These are phyloP conservation scores for Hemileccinum rubropunctum DNA, from an alignment of 768 basidiomycete genomes.

Conservation along the genomic window DNA sequence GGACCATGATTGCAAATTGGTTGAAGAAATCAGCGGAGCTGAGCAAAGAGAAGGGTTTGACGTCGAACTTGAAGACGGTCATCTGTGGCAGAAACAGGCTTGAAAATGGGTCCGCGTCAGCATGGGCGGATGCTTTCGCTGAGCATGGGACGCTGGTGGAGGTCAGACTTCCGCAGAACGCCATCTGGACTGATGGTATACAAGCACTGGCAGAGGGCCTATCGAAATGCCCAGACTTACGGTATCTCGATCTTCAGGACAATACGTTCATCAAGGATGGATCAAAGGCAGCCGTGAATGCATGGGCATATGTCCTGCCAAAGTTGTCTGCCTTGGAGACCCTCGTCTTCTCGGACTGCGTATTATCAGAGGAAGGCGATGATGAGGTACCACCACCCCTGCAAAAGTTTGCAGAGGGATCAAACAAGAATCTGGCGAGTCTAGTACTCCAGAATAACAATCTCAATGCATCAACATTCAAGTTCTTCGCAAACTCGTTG, in stretches of 20 bases:
- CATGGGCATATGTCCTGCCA: constrained; percentile 62
- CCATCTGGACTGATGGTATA: constrained; percentile 92
- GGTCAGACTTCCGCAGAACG: constrained; percentile 96
- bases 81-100: constrained; percentile 96
- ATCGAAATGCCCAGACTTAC: constrained; percentile 58
- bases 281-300: constrained; percentile 52
- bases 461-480: constrained; percentile 66
- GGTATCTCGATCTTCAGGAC: constrained; percentile 89
- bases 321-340: constrained; percentile 69
- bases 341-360: constrained; percentile 93
- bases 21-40: constrained; percentile 71
- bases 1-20: constrained; percentile 81
- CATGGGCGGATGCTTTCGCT: constrained; percentile 87
- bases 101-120: constrained; percentile 80
- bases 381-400: constrained; percentile 73
- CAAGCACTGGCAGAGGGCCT: constrained; percentile 75
- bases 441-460: constrained; percentile 93
- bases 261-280: constrained; percentile 75
- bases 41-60: constrained; percentile 61
- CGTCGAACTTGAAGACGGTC: constrained; percentile 71
- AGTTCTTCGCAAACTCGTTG: constrained; percentile 65
- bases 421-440: constrained; percentile 68
- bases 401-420: constrained; percentile 59
- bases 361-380: constrained; percentile 67
- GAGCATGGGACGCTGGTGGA: constrained; percentile 80